These are phyloP conservation scores for Fusarium dimerum DNA, from an alignment of 2,329 filamentous ascomycete genomes.

Conservation along the genomic window DNA sequence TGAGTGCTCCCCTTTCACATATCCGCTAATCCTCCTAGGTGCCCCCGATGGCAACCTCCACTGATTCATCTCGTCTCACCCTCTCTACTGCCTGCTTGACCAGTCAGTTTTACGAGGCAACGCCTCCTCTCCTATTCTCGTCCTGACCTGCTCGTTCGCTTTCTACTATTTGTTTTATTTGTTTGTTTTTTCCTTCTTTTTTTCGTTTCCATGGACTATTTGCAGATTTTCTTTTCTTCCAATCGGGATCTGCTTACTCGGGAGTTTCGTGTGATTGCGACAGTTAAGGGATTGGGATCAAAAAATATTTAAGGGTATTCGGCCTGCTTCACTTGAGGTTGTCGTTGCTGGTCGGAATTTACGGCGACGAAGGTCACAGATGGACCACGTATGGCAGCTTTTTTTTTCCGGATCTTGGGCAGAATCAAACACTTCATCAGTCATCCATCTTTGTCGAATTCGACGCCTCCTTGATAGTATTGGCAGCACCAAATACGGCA, in stretches of 20 bases:
- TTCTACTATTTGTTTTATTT: constrained; percentile 29
- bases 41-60: constrained; percentile 32
- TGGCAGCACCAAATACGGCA: constrained; percentile 38
- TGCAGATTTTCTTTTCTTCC: constrained; percentile 22
- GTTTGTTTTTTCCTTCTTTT: constrained; percentile 23
- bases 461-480: constrained; percentile 40
- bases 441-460: constrained; percentile 36
- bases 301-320: constrained; percentile 33
- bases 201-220: constrained; percentile 28
- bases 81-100: constrained; percentile 14
- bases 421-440: constrained; percentile 43
- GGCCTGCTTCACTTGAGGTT: constrained; percentile 37
- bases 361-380: constrained; percentile 38
- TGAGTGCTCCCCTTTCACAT: constrained; percentile 16
- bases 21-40: constrained; percentile 34
- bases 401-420: constrained; percentile 37
- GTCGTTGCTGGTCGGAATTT: constrained; percentile 39
- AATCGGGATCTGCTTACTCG: constrained; percentile 36
- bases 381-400: constrained; percentile 40
- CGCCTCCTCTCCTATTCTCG: constrained; percentile 31
- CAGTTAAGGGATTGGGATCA: constrained; percentile 38
- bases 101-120: constrained; percentile 20
- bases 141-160: constrained; percentile 27
- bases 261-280: constrained; percentile 41
- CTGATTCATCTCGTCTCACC: constrained; percentile 15